Evolutionary conservation across 164 flowering plant species (phyloP).

Genomic region (Protea cynaroides): DNA sequence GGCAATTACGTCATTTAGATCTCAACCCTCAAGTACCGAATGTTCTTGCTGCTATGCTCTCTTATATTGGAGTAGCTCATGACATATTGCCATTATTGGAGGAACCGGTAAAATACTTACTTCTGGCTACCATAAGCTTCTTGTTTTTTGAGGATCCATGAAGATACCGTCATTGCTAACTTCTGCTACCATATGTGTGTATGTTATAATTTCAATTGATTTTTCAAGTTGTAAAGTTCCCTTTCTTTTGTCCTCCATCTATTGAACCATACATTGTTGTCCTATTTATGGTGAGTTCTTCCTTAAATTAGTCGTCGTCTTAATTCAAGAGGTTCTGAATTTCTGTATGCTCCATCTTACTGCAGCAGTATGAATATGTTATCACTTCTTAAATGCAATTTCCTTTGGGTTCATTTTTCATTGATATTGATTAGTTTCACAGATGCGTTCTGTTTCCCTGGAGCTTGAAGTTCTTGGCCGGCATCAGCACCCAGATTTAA

Average conservation of each 20-base stretch:
- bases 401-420: not conserved
- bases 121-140: conserved; percentile 2
- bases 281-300: too few relatives aligned
- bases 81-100: conserved; percentile 84
- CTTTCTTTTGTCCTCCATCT: not conserved
- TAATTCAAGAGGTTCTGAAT: not conserved
- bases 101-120: conserved; percentile 65
- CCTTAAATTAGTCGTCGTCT: not conserved
- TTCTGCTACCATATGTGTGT: too few relatives aligned
- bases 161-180: not conserved
- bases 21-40: conserved; percentile 81
- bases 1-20: conserved; percentile 85
- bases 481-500: conserved; percentile 78
- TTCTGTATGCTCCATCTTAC: too few relatives aligned
- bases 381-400: not conserved
- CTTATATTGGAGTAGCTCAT: conserved; percentile 79
- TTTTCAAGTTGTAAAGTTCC: not conserved
- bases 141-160: not conserved
- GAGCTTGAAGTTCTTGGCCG: conserved; percentile 95
- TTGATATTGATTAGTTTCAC: conserved; percentile 10
- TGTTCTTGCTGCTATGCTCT: conserved; percentile 87
- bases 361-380: not conserved
- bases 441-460: conserved; percentile 79
- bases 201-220: not conserved
- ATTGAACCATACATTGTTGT: not conserved